Base-by-base conservation (phyloP, 2,329 filamentous ascomycete species). In the Neofusicoccum cordaticola region DNA sequence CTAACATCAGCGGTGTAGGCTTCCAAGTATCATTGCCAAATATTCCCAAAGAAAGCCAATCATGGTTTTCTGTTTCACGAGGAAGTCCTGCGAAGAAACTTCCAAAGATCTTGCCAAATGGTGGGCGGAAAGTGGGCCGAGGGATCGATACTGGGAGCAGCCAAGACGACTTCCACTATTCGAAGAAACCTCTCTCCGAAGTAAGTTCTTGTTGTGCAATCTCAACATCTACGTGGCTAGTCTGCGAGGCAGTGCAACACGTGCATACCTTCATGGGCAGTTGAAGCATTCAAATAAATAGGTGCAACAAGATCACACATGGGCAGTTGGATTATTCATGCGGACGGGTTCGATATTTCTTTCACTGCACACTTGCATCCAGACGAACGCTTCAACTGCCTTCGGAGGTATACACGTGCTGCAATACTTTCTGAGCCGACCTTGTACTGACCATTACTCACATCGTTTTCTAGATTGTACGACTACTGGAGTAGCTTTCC, bases 51-150 rank as follows among this genome's bases (percentile, higher is more conserved):
- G 81, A 45, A 95, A 95, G 71, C 91, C 92, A 0, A 89, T 92
- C 17, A 89, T 96, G 82, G 81, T 96, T 0, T 96, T 96, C 72
- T 95, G 92, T 71, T 89, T 88, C 67, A 95, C 91, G 0, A 82
- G 91, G 41, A 89, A 88, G 66, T 90, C 89, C 0, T 88, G 89
- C 37, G 84, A 88, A 51, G 80, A 76, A 8, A 93, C 91, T 1
- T 90, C 92, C 9, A 85, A 84, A 63, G 77, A 85, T 47, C 81
- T 96, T 41, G 86, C 88, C 2, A 85, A 86, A 27, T 85, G 87
- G 78, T 94, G 90, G 87, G 77, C 78, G 1, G 79, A 77, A 35
- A 83, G 82, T 15, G 77, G 78, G 27, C 73, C 81, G 1, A 74
- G 76, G 9, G 82, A 87, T 37, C 84, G 85, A 62, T 80, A 85